A percentile compares a stretch with the other conserved stretches of the same genome.
phyloP scores from a whole-genome alignment of 1,284 basidiomycete species.

The Leccinum variabile region DNA sequence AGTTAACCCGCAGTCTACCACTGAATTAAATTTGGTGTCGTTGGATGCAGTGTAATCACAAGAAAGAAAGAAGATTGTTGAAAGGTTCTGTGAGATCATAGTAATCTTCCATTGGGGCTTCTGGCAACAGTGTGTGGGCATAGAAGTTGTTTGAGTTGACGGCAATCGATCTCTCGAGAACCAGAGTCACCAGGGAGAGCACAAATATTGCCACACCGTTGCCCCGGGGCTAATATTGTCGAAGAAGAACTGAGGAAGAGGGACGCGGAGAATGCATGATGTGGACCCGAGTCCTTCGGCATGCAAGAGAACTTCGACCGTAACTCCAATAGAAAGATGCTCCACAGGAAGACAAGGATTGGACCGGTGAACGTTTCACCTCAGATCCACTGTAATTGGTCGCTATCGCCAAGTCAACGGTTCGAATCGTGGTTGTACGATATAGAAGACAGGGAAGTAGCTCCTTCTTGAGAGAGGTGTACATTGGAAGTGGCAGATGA shows the following conservation, averaged over 20 bases:
- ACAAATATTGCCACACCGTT: not conserved
- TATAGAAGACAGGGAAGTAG: not conserved
- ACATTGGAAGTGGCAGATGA: not conserved
- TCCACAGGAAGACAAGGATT: not conserved
- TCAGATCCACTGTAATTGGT: not conserved
- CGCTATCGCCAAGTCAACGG: not conserved
- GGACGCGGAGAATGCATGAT: not conserved
- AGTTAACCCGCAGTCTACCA: not conserved
- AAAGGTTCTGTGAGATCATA: not conserved
- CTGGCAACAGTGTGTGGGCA: not conserved
- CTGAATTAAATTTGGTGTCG: not conserved
- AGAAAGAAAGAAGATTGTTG: not conserved
- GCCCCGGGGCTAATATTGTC: not conserved
- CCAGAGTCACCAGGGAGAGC: not conserved
- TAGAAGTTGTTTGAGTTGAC: not conserved
- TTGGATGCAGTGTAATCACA: not conserved
- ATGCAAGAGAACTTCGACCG: not conserved
- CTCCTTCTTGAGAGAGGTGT: not conserved
- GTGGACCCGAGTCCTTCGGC: not conserved
- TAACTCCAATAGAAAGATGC: not conserved
- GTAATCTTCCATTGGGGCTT: not conserved
- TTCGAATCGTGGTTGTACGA: not conserved
- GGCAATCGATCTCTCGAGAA: not conserved
- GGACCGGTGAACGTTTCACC: not conserved
- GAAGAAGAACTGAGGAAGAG: not conserved